Base-by-base conservation (phyloP, 768 basidiomycete species). In the Russula sp. region DNA sequence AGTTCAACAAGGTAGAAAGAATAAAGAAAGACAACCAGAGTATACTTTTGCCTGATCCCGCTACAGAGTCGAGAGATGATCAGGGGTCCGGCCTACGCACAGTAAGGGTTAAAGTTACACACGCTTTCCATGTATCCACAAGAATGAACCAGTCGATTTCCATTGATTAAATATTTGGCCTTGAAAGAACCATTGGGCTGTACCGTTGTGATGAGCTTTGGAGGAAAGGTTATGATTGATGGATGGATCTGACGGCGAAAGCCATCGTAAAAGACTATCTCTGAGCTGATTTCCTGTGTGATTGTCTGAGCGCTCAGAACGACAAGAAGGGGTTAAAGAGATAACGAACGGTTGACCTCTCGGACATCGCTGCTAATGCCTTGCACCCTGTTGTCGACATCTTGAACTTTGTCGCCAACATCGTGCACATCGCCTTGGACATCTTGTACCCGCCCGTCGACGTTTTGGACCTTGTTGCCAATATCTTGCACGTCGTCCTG, bases 1-100 rank as follows among this genome's bases (percentile, higher is more conserved):
- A 48, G 10, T 20, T 16, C 24, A 2, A 9, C 3, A 36, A 40
- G 38, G 7, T 16, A 11, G 24, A 8, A 26, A 32, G 2, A 13
- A 9, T 9, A 1, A 18, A 44, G 2, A 16, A 38, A 16, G 26
- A 40, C 62, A 38, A 62, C 62, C 62, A 56, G 18, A 62, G 14
- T 16, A 62, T 38, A 46, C 42, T 62, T 36, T 57, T 62, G 16
- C 55, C 54, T 0, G 61, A 54, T 16, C 61, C 61, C 30, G 61
- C 61, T 61, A 30, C 10, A 16, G 34, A 20, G 8, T 18, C 8
- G 8, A 32, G 38, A 14, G 30, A 20, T 52, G 51, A 26, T 52
- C 8, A 52, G 8, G 18, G 3, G 10, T 46, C 44, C 14, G 38
- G 5, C 14, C 38, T 2, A 10, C n/a, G n/a, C 44, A 46, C n/a